These are phyloP conservation scores for Simmondsia chinensis DNA, from an alignment of 148 eudicot species.

Conservation along the genomic window DNA sequence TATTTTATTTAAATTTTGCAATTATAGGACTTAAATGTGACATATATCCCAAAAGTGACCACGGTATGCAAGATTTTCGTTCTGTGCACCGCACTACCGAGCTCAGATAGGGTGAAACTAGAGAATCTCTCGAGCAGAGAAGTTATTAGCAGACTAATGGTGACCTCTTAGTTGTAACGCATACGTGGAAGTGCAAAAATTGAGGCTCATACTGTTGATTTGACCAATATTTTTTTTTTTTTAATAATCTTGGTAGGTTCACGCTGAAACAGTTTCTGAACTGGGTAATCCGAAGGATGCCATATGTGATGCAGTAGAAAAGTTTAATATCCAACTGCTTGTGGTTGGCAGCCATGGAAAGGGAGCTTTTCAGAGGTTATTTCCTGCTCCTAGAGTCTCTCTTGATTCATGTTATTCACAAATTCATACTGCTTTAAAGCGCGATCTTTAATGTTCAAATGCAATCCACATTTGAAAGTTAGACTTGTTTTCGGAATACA, in stretches of 20 bases:
- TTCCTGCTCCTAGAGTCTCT: background rate
- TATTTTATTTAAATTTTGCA: no score
- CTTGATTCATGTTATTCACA: background rate
- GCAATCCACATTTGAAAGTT: no score
- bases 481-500: no score
- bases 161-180: no score
- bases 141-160: no score
- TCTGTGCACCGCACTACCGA: no score
- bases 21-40: no score
- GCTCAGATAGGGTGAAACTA: no score
- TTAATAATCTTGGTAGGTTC: conserved; percentile 18
- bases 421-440: background rate
- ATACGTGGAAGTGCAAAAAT: no score
- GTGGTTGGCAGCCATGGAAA: conserved; percentile 55
- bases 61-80: no score
- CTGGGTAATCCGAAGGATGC: conserved; percentile 53
- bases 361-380: conserved; percentile 44
- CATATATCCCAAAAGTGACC: no score
- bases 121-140: no score
- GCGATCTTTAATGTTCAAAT: background rate
- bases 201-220: background rate
- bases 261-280: conserved; percentile 36
- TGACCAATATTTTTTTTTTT: background rate
- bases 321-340: conserved; percentile 32
- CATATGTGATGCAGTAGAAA: conserved; percentile 59